Evolutionary conservation across 2,329 filamentous ascomycete species (phyloP).

Genomic region (Dothideomycetes sp.): DNA sequence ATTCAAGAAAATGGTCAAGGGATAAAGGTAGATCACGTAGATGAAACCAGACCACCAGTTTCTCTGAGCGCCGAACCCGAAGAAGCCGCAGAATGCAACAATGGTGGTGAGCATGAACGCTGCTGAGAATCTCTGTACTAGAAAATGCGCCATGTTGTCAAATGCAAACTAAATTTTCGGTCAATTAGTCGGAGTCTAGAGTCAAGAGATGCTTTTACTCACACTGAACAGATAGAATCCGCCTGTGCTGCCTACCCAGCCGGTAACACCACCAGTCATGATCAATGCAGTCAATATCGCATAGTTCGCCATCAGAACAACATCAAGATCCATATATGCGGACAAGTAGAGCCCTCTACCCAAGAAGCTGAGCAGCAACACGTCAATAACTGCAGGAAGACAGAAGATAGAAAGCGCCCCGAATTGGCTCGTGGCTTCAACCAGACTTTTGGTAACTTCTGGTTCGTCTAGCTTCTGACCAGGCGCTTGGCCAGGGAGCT

Average conservation of each 20-base stretch:
- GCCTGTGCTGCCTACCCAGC: constrained; percentile 54
- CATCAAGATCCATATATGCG: constrained; percentile 40
- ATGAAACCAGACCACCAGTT: constrained; percentile 36
- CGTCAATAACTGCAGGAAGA: constrained; percentile 53
- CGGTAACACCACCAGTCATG: constrained; percentile 51
- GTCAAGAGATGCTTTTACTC: background rate
- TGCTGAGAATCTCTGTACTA: constrained; percentile 15
- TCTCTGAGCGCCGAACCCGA: constrained; percentile 14
- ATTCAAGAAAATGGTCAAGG: constrained; percentile 50
- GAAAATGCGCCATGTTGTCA: constrained; percentile 17
- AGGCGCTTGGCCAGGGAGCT: constrained; percentile 13
- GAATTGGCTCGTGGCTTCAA: constrained; percentile 7
- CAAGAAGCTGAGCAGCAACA: constrained; percentile 48
- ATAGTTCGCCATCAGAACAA: constrained; percentile 14
- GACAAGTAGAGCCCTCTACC: constrained; percentile 55
- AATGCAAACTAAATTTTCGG: constrained; percentile 11
- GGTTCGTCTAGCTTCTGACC: constrained; percentile 15
- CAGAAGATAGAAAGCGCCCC: constrained; percentile 43
- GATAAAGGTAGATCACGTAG: constrained; percentile 51
- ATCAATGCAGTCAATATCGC: constrained; percentile 31
- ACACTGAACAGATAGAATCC: constrained; percentile 44
- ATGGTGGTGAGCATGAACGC: constrained; percentile 14
- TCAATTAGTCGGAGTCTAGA: background rate
- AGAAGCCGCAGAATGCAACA: constrained; percentile 17
- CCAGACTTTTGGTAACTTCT: constrained; percentile 3